Conservation (phyloP, 345 rosid genomes). For the Melaleuca quinquenervia region DNA sequence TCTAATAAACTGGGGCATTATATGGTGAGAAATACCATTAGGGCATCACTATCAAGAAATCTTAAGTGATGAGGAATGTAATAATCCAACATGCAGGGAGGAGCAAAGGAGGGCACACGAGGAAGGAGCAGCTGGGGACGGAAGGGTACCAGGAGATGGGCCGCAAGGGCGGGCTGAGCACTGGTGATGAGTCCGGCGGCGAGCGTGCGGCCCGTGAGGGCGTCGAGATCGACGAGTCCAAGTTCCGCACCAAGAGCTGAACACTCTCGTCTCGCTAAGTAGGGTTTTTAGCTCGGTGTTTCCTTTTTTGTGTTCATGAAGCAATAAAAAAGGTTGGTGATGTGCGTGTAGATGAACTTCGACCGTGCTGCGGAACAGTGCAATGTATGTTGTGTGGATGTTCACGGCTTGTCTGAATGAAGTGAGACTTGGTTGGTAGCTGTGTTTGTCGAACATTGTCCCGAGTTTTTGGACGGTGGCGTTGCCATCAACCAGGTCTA, state of each 20-base stretch:
- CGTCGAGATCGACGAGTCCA: slow-evolving; percentile 49
- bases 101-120: slow-evolving; percentile 46
- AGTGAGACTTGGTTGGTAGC: background rate
- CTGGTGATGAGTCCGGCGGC: slow-evolving; percentile 42
- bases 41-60: background rate
- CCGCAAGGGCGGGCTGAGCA: slow-evolving; percentile 53
- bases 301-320: background rate
- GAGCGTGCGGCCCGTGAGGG: slow-evolving; percentile 53
- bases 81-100: slow-evolving; percentile 18
- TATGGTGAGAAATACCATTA: background rate
- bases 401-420: background rate
- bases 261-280: background rate
- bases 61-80: background rate
- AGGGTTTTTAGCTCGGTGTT: background rate
- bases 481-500: background rate
- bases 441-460: background rate
- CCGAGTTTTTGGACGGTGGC: background rate
- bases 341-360: no score
- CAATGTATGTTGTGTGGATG: background rate
- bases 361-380: no score
- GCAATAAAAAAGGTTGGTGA: background rate
- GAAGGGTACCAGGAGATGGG: slow-evolving; percentile 73
- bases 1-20: background rate
- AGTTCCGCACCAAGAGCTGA: slow-evolving; percentile 21
- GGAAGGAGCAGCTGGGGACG: slow-evolving; percentile 46